Conservation (phyloP, 768 basidiomycete species). For the Leucogyrophana mollusca region DNA sequence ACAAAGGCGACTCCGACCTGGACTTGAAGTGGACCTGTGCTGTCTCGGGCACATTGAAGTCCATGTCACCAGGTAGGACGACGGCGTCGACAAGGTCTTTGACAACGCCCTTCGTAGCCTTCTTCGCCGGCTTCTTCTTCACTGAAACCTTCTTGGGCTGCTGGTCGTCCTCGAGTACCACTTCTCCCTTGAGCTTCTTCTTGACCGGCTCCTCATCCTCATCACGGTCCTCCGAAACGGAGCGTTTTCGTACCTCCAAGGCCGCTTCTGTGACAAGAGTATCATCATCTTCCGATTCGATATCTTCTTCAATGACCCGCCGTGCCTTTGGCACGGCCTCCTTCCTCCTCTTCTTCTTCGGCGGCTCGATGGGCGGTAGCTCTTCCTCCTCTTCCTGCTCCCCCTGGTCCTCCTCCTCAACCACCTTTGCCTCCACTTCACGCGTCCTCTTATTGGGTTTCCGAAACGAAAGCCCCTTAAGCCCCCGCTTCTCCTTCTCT, state of each 20-base stretch:
- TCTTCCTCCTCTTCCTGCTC: slow-evolving; percentile 32
- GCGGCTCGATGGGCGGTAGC: slow-evolving; percentile 38
- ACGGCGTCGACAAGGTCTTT: slow-evolving; percentile 49
- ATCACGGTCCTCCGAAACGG: slow-evolving; percentile 39
- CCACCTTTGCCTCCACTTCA: slow-evolving; percentile 31
- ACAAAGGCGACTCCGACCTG: slow-evolving; percentile 42
- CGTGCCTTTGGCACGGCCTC: slow-evolving; percentile 34
- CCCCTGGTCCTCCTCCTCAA: slow-evolving; percentile 18
- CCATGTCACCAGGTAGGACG: slow-evolving; percentile 47
- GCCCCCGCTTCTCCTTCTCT: slow-evolving; percentile 44
- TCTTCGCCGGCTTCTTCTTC: slow-evolving; percentile 39
- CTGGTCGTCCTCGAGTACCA: slow-evolving; percentile 23
- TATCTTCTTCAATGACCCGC: slow-evolving; percentile 41
- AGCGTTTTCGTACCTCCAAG: slow-evolving; percentile 41
- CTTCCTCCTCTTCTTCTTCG: slow-evolving; percentile 60
- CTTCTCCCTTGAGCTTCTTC: slow-evolving; percentile 37
- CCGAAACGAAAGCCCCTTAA: slow-evolving; percentile 46
- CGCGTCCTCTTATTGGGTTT: slow-evolving; percentile 39
- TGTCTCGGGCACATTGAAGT: slow-evolving; percentile 49
- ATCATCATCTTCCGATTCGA: slow-evolving; percentile 66
- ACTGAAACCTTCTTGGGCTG: slow-evolving; percentile 19
- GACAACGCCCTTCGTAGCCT: slow-evolving; percentile 5
- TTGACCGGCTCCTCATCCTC: slow-evolving; percentile 39
- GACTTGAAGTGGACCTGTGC: slow-evolving; percentile 48
- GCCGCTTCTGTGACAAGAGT: slow-evolving; percentile 23